phyloP scores from a whole-genome alignment of 495 filamentous ascomycete species.

The Hypoxylon subgilvum region DNA sequence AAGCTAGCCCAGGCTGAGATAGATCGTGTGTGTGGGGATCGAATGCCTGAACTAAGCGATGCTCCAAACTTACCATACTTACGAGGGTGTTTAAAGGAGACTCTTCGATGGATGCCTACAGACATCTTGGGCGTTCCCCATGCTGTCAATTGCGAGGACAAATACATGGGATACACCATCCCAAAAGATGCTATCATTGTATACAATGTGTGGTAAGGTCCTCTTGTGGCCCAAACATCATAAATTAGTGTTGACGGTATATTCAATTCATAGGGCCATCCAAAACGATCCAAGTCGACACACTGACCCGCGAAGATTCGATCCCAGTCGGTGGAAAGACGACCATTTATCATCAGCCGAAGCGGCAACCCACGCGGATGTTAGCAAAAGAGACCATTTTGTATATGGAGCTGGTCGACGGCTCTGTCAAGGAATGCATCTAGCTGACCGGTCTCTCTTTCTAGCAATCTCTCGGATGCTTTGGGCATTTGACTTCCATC shows the following conservation, averaged over 20 bases:
- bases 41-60: constrained; percentile 59
- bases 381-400: constrained; percentile 45
- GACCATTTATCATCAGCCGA: constrained; percentile 36
- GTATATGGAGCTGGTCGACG: constrained; percentile 63
- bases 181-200: constrained; percentile 45
- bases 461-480: constrained; percentile 54
- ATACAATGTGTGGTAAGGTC: constrained; percentile 47
- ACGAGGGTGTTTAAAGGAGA: constrained; percentile 57
- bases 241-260: constrained; percentile 1
- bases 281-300: constrained; percentile 49
- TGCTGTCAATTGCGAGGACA: constrained; percentile 53
- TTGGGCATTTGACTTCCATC: constrained; percentile 54
- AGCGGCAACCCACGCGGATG: constrained; percentile 47
- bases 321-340: constrained; percentile 54
- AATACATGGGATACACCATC: constrained; percentile 47
- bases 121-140: constrained; percentile 62
- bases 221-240: too few relatives aligned
- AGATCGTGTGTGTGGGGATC: constrained; percentile 56
- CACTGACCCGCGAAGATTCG: constrained; percentile 53
- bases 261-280: constrained; percentile 42
- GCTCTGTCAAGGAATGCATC: constrained; percentile 61
- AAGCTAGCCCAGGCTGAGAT: constrained; percentile 60
- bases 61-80: constrained; percentile 57
- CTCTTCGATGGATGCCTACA: constrained; percentile 61
- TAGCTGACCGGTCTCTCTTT: constrained; percentile 60